Evolutionary conservation across 805 yeast species (phyloP), one percentile per base, ranked within the genome.

Genomic region (Pichia insulana): DNA sequence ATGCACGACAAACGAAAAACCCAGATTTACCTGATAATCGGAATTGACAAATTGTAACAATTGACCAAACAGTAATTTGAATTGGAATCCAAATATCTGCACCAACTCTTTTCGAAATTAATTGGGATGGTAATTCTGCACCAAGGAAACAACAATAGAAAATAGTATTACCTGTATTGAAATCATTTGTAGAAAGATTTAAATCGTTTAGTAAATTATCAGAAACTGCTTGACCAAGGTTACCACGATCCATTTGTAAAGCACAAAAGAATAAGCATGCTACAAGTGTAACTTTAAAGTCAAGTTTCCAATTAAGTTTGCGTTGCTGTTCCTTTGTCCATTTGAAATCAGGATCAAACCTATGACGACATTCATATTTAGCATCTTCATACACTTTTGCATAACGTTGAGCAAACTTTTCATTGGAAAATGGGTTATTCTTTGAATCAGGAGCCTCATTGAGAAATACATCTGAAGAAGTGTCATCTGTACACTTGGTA

Each of bases 51-150:
- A 73, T 61, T 3, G 81, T 73, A 13, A 79, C 77, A 8, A 71
- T 46, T 38, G 76, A 69, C 86, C 86, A 80, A 1, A 67, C 46
- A 19, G 63, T 50, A 57, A 79, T 68, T 52, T 79, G 83, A 32
- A 66, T 58, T 3, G 84, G 83, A 47, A 79, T 72, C 73, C 80
- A 77, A 20, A 65, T 50, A 51, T 78, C 84, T 3, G 82, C 74
- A 13, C 86, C 87, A 30, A 80, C 40, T 41, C 66, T 68, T 56
- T 80, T 79, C n/a, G 82, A 73, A 28, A 80, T 64, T 49, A 80
- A 63, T 53, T 80, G 84, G 2, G 83, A 77, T 0, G 86, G 86
- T 11, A 80, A 56, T 55, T 80, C 86, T 15, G 81, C 73, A 19
- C 62, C 51, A 40, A 79, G 56, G 52, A 80, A 80, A 36, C 72